These are phyloP conservation scores for Kodamaea jinghongensis DNA, from an alignment of 805 yeast genomes.

Conservation along the genomic window DNA sequence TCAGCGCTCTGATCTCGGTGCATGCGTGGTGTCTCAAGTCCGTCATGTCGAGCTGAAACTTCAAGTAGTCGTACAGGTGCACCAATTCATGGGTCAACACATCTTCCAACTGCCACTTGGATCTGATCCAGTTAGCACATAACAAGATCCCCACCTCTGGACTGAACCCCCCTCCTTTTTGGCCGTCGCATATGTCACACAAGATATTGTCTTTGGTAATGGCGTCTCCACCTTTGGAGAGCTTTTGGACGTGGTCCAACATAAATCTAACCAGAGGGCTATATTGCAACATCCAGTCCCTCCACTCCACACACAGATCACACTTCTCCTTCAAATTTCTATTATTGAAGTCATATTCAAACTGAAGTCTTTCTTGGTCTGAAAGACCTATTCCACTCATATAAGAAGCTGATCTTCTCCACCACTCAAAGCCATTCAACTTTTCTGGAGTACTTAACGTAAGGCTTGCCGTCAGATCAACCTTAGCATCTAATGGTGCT, in stretches of 20 bases:
- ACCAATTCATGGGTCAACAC: constrained; percentile 89
- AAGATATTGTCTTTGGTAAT: constrained; percentile 52
- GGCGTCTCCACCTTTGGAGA: constrained; percentile 44
- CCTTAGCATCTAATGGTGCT: too few species aligned
- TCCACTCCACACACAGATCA: constrained; percentile 63
- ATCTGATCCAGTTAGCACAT: constrained; percentile 77
- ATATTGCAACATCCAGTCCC: constrained; percentile 75
- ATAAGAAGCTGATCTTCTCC: constrained; percentile 71
- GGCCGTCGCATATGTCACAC: constrained; percentile 83
- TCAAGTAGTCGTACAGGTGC: constrained; percentile 88
- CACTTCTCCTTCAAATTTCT: constrained; percentile 53
- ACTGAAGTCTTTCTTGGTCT: constrained; percentile 49
- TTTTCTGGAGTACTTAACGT: constrained; percentile 21
- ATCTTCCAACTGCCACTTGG: constrained; percentile 83
- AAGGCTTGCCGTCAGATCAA: neutral
- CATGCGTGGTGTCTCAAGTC: constrained; percentile 94
- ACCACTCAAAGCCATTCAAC: constrained; percentile 67
- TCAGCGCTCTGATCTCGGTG: constrained; percentile 91
- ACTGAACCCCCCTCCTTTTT: constrained; percentile 86
- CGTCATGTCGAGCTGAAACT: constrained; percentile 83
- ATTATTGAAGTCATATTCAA: constrained; percentile 54
- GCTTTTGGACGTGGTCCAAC: constrained; percentile 75
- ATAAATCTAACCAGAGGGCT: constrained; percentile 87
- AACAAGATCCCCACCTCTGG: constrained; percentile 84
- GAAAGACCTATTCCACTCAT: constrained; percentile 66